Conservation (phyloP, 169 alveolate species). For the Sarcocystis neurona region DNA sequence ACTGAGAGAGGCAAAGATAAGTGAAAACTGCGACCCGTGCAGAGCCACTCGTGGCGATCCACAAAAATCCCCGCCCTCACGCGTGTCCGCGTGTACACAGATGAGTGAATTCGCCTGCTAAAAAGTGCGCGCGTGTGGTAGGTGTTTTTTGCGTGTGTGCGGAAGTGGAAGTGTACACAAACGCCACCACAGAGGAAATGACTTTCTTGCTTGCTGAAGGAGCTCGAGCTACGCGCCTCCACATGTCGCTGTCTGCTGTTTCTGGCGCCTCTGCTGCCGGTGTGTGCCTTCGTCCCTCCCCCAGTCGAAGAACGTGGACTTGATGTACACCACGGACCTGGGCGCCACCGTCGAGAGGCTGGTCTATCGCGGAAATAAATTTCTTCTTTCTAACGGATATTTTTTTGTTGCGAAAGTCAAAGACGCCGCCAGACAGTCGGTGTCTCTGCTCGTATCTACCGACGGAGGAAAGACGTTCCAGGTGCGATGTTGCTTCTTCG, state of each 20-base stretch:
- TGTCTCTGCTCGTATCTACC: constrained; percentile 89
- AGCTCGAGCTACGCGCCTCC: neutral
- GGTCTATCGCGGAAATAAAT: constrained; percentile 91
- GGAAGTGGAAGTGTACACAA: no score
- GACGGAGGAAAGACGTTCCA: constrained; percentile 69
- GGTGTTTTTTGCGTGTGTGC: neutral
- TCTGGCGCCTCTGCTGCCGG: neutral
- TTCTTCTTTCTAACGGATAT: constrained; percentile 91
- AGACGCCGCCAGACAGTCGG: constrained; percentile 86
- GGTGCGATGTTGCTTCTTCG: neutral
- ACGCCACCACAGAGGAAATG: neutral
- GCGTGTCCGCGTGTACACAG: no score
- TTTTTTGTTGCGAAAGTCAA: constrained; percentile 90
- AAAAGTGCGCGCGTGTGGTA: no score
- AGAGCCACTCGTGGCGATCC: no score
- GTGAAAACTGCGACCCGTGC: no score
- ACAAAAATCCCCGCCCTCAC: no score
- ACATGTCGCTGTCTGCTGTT: neutral
- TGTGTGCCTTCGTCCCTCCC: neutral
- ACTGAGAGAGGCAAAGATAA: no score
- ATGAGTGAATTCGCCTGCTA: no score
- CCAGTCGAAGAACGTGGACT: constrained; percentile 70
- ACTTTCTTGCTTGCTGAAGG: neutral
- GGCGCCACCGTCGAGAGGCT: constrained; percentile 76
- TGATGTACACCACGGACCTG: constrained; percentile 66